These are phyloP conservation scores for Coniella lustricola DNA, from an alignment of 2,329 filamentous ascomycete genomes.

Conservation along the genomic window DNA sequence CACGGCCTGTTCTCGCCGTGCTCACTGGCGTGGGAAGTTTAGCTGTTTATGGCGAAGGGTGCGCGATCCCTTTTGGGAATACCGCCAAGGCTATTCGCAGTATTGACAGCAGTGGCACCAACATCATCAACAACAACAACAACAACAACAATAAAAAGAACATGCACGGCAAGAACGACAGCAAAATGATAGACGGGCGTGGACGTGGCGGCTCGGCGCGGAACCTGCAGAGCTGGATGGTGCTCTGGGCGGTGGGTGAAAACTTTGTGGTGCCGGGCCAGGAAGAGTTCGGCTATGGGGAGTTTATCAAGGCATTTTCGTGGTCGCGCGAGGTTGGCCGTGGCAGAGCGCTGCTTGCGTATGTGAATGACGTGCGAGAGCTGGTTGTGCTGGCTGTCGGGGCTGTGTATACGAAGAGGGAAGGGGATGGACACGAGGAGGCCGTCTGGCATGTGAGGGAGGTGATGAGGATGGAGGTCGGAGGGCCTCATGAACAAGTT, in stretches of 20 bases:
- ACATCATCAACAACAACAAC: no score
- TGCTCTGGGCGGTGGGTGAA: conserved; percentile 50
- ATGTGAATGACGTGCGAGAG: conserved; percentile 43
- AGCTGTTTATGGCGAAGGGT: conserved; percentile 44
- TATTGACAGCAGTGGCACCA: conserved; percentile 11
- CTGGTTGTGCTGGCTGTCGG: conserved; percentile 45
- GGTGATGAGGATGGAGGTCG: conserved; percentile 39
- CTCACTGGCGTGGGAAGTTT: conserved; percentile 44
- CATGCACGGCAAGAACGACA: no score
- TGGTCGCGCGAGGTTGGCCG: conserved; percentile 41
- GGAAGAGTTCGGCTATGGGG: conserved; percentile 33
- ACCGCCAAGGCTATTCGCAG: conserved; percentile 36
- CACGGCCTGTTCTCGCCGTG: conserved; percentile 43
- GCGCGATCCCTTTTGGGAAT: conserved; percentile 20
- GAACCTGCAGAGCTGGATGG: conserved; percentile 40
- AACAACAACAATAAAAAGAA: no score
- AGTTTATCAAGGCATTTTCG: conserved; percentile 43
- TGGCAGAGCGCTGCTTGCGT: conserved; percentile 41
- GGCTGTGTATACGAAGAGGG: conserved; percentile 24
- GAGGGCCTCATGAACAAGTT: conserved; percentile 34
- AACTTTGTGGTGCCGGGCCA: conserved; percentile 41
- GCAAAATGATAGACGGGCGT: conserved; percentile 11
- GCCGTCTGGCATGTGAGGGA: conserved; percentile 44
- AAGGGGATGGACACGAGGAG: conserved; percentile 17
- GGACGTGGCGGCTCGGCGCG: conserved; percentile 30